phyloP scores from a whole-genome alignment of 2,329 filamentous ascomycete species.

The Talaromyces sp. region DNA sequence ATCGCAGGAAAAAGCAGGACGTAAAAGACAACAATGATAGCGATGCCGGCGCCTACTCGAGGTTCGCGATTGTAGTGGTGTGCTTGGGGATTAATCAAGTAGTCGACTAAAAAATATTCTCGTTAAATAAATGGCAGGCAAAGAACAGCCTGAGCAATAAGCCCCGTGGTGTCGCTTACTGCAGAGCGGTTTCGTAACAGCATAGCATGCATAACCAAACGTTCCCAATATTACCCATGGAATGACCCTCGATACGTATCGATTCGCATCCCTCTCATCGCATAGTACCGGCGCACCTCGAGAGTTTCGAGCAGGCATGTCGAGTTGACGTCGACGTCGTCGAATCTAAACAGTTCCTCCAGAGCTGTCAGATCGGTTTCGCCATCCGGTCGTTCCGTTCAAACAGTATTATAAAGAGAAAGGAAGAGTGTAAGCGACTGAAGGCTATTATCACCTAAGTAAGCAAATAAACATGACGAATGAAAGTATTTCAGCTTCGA shows the following conservation, averaged over 20 bases:
- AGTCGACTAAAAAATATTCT: constrained; percentile 56
- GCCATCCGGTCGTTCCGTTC: not conserved
- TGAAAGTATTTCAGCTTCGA: not conserved
- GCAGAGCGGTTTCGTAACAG: constrained; percentile 64
- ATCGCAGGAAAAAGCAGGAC: constrained; percentile 66
- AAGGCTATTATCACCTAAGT: not conserved
- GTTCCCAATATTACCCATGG: constrained; percentile 65
- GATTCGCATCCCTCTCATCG: constrained; percentile 48
- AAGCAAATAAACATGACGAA: not conserved
- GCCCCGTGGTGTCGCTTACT: constrained; percentile 47
- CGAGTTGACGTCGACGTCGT: not conserved
- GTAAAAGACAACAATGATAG: constrained; percentile 70
- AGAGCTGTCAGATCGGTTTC: not conserved
- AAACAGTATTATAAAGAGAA: not conserved
- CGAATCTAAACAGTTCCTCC: not conserved
- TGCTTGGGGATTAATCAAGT: constrained; percentile 57
- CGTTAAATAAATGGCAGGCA: not conserved
- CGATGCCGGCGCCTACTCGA: constrained; percentile 59
- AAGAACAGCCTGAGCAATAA: not conserved
- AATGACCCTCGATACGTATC: constrained; percentile 63
- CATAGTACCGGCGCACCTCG: constrained; percentile 18
- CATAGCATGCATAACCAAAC: constrained; percentile 69
- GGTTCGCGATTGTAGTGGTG: constrained; percentile 35
- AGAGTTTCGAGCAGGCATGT: constrained; percentile 20
- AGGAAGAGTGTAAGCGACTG: not conserved